Percentiles rank a stretch among this genome's conserved stretches.
Conservation (phyloP, 371 early-diverging fungal species). For the Mortierella sp. region DNA sequence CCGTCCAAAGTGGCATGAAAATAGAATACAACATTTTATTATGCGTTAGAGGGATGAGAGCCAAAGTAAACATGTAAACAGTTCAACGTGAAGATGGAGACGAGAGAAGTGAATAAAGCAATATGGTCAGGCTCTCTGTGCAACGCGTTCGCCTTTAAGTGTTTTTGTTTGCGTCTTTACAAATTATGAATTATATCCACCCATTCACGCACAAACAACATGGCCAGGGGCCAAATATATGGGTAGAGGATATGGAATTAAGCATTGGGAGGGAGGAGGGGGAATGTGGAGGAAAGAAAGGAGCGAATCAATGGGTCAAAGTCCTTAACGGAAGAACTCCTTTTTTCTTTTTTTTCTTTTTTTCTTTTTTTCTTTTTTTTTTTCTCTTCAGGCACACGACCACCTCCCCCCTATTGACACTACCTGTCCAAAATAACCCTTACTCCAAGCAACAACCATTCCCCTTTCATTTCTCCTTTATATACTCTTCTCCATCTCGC, state of each 20-base stretch:
- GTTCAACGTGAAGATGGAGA: not conserved
- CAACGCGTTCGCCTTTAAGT: conserved; percentile 10
- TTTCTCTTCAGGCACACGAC: conserved; percentile 25
- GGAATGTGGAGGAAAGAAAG: not conserved
- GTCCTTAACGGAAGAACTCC: no score
- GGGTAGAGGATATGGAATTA: no score
- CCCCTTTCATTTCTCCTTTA: not conserved
- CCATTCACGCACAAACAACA: no score
- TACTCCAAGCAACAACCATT: not conserved
- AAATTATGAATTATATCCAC: no score
- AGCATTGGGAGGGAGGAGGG: no score
- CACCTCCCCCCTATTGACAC: conserved; percentile 11
- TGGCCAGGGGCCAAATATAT: no score
- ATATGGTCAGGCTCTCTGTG: conserved; percentile 19
- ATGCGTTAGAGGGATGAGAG: not conserved
- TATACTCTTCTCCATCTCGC: not conserved
- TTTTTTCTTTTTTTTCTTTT: not conserved
- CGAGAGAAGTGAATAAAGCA: not conserved
- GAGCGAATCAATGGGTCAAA: not conserved
- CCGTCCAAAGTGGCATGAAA: not conserved
- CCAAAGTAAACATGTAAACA: not conserved
- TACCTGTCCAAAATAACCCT: not conserved
- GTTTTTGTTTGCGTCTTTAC: not conserved
- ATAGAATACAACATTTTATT: not conserved
- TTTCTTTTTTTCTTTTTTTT: conserved; percentile 14